These are phyloP conservation scores for Retiboletus fuscus DNA, from an alignment of 1,284 basidiomycete genomes.

Conservation along the genomic window DNA sequence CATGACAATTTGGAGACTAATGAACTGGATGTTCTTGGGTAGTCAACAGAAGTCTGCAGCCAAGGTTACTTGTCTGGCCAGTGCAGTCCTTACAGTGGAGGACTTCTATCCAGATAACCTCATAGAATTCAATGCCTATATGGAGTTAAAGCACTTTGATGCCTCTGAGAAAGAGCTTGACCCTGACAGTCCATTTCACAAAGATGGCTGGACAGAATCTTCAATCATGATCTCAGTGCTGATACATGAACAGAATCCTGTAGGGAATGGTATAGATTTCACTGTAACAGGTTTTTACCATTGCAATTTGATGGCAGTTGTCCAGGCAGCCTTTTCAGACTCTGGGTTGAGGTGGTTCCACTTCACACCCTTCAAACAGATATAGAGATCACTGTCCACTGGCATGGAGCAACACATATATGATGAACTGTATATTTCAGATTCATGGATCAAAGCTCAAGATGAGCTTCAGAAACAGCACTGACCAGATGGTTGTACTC, in stretches of 20 bases:
- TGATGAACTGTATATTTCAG: conserved; percentile 4
- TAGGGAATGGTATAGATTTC: background rate
- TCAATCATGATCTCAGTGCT: conserved; percentile 3
- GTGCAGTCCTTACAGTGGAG: accelerated
- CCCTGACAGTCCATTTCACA: background rate
- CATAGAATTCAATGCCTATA: background rate
- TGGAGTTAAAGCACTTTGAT: background rate
- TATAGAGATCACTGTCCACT: background rate
- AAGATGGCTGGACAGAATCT: conserved; percentile 13
- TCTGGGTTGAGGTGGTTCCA: background rate
- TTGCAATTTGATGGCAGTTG: background rate
- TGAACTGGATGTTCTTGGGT: conserved; percentile 19
- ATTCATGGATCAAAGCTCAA: background rate
- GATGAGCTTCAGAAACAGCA: conserved; percentile 4
- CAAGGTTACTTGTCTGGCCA: background rate
- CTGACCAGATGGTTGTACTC: background rate
- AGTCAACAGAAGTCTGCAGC: too few species aligned
- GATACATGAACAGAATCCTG: background rate
- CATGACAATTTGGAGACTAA: background rate
- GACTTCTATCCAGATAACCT: conserved; percentile 5
- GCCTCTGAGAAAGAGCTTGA: background rate
- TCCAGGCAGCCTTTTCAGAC: background rate
- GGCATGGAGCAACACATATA: background rate
- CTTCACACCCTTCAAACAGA: background rate
- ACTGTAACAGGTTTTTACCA: background rate